Conservation (phyloP, 2,329 filamentous ascomycete genomes). For the Bretziella fagacearum region DNA sequence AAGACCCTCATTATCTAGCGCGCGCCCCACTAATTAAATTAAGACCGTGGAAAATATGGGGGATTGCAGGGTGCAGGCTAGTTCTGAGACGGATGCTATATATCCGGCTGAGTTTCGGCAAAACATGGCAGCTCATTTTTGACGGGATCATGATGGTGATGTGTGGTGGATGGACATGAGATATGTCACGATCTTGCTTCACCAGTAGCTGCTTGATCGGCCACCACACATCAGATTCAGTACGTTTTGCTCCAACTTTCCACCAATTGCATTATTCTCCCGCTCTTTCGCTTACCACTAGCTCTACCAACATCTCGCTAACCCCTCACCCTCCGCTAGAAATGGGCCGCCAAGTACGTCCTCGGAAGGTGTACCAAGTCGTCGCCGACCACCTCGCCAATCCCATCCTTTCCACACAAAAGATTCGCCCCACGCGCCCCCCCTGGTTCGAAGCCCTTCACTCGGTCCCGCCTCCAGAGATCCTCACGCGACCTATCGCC, state of each 20-base stretch:
- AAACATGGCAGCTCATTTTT: not conserved
- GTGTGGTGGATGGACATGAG: too few species aligned
- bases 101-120: not conserved
- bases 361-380: slow-evolving; percentile 31
- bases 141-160: not conserved
- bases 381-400: slow-evolving; percentile 29
- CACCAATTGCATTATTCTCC: not conserved
- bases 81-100: too few species aligned
- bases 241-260: not conserved
- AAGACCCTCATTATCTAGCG: too few species aligned
- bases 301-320: not conserved
- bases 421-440: slow-evolving; percentile 22
- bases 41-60: not conserved
- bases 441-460: slow-evolving; percentile 37
- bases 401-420: slow-evolving; percentile 21
- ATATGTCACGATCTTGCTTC: too few species aligned
- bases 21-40: too few species aligned
- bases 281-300: not conserved
- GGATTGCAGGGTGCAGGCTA: not conserved
- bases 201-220: not conserved
- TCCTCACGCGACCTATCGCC: slow-evolving; percentile 36
- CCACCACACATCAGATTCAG: not conserved
- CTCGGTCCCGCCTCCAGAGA: slow-evolving; percentile 40
- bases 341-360: slow-evolving; percentile 30
- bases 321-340: not conserved